Evolutionary conservation across 2,329 filamentous ascomycete genomes (phyloP).

Genomic region (Diplodia corticola): DNA sequence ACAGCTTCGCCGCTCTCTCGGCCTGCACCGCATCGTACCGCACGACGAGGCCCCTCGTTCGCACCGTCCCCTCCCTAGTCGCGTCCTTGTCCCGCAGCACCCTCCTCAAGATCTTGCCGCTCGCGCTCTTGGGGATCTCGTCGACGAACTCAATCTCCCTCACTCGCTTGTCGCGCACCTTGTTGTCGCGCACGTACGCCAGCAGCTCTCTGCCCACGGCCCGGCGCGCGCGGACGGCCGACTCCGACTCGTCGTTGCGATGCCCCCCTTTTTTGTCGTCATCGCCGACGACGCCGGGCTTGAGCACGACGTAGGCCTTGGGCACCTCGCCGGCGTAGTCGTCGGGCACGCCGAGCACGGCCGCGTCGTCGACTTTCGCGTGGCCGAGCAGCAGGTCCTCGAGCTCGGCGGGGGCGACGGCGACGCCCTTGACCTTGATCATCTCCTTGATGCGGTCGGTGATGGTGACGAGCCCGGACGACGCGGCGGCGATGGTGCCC

Average conservation of each 20-base stretch:
- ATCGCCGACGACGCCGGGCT: slow-evolving; percentile 26
- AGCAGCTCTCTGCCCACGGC: slow-evolving; percentile 45
- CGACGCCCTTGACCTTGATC: slow-evolving; percentile 67
- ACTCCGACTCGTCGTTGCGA: too few relatives aligned
- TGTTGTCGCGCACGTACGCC: slow-evolving; percentile 45
- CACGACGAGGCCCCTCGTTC: slow-evolving; percentile 32
- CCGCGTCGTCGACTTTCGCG: slow-evolving; percentile 56
- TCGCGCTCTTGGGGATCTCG: slow-evolving; percentile 50
- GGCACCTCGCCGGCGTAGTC: slow-evolving; percentile 54
- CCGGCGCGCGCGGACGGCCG: too few relatives aligned
- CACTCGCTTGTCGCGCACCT: slow-evolving; percentile 50
- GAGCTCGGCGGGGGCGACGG: slow-evolving; percentile 63
- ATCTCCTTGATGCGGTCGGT: slow-evolving; percentile 67
- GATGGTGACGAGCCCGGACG: slow-evolving; percentile 59
- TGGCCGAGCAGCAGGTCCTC: slow-evolving; percentile 64
- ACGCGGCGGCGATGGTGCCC: slow-evolving; percentile 57
- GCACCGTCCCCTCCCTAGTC: slow-evolving; percentile 29
- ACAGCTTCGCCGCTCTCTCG: slow-evolving; percentile 46
- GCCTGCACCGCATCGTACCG: slow-evolving; percentile 27
- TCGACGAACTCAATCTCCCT: slow-evolving; percentile 49
- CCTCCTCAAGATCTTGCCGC: slow-evolving; percentile 51
- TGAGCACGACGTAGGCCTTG: slow-evolving; percentile 47
- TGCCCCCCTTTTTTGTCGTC: too few relatives aligned
- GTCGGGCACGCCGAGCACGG: slow-evolving; percentile 56
- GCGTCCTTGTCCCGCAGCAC: slow-evolving; percentile 47